Evolutionary conservation across 352 stramenopile species (phyloP).

Genomic region (Elongisporangium anandrum): DNA sequence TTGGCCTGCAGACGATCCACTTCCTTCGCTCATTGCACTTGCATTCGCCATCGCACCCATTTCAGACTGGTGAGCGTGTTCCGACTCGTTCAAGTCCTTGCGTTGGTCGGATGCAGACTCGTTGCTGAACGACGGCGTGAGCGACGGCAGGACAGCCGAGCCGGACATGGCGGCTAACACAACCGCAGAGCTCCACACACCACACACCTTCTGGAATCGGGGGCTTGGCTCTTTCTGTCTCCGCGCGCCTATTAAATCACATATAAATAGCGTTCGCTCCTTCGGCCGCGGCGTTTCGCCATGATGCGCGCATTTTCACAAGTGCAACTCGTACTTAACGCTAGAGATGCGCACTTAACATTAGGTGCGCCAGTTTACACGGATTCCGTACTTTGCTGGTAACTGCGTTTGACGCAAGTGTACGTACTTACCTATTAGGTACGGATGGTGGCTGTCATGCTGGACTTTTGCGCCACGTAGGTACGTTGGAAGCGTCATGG

Average conservation of each 20-base stretch:
- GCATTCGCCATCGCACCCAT: not conserved
- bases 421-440: not conserved
- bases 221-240: not conserved
- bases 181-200: not conserved
- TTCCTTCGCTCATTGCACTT: not conserved
- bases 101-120: not conserved
- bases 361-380: too few relatives aligned
- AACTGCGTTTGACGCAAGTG: not conserved
- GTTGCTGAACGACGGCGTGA: not conserved
- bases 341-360: not conserved
- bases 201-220: not conserved
- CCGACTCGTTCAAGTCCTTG: not conserved
- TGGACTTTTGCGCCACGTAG: not conserved
- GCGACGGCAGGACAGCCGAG: not conserved
- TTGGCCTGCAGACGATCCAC: not conserved
- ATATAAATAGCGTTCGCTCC: slow-evolving; percentile 2
- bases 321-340: slow-evolving; percentile 3
- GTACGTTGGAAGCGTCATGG: not conserved
- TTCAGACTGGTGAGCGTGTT: not conserved
- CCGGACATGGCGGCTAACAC: not conserved
- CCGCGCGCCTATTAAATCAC: not conserved
- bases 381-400: not conserved
- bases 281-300: slow-evolving; percentile 1
- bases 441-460: not conserved
- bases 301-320: not conserved